phyloP scores from a whole-genome alignment of 768 basidiomycete species.

The Dioszegia aurantiaca region DNA sequence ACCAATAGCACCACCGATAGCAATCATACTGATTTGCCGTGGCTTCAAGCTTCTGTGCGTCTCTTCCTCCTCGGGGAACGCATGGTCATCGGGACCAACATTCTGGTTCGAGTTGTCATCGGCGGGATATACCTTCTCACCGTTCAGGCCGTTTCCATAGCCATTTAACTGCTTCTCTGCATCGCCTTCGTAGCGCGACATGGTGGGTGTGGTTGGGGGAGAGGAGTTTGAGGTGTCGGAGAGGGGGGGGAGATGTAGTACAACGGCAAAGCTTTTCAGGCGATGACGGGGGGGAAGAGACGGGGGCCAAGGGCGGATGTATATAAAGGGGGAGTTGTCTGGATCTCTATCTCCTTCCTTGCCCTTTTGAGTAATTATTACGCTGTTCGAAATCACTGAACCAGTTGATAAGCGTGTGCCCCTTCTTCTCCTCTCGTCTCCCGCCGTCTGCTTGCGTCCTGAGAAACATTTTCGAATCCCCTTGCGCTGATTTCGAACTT shows the following conservation, averaged over 20 bases:
- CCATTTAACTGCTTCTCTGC: conserved; percentile 7
- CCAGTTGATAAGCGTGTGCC: too few species aligned
- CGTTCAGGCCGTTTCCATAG: not conserved
- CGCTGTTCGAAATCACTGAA: too few species aligned
- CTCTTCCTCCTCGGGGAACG: conserved; percentile 27
- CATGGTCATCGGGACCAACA: conserved; percentile 13
- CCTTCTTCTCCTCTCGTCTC: too few species aligned
- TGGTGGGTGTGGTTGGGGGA: not conserved
- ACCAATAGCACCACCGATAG: conserved; percentile 50
- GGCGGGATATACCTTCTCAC: conserved; percentile 6
- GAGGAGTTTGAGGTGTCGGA: not conserved
- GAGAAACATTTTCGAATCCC: conserved; percentile 2
- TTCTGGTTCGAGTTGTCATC: conserved; percentile 10
- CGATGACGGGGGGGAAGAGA: too few species aligned
- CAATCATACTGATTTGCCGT: conserved; percentile 49
- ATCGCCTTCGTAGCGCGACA: conserved; percentile 10
- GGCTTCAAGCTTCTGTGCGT: conserved; percentile 30
- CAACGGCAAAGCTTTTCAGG: too few species aligned
- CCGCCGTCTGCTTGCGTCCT: not conserved
- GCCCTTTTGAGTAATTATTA: too few species aligned
- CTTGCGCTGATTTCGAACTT: not conserved
- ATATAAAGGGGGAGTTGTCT: too few species aligned
- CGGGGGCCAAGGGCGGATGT: too few species aligned
- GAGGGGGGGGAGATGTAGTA: not conserved
- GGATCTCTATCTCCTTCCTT: too few species aligned